A percentile compares a stretch with the other conserved stretches of the same genome.
Evolutionary conservation across 345 rosid species (phyloP).

Genomic region (Populus davidiana): DNA sequence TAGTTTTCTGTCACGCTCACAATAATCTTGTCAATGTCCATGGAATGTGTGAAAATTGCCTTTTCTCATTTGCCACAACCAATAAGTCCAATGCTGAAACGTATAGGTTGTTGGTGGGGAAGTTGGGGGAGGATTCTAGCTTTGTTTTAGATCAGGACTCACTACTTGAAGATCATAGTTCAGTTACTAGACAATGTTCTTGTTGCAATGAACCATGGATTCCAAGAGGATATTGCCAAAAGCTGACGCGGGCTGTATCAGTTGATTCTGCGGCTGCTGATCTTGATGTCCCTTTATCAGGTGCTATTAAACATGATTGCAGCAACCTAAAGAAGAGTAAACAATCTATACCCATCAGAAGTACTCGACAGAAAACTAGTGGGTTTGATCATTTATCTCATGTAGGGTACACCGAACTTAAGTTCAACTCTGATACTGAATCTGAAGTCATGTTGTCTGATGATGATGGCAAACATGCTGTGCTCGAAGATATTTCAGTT

Average conservation of each 20-base stretch:
- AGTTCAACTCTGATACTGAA: constrained; percentile 59
- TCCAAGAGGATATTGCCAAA: constrained; percentile 35
- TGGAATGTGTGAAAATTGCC: constrained; percentile 73
- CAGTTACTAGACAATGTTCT: constrained; percentile 39
- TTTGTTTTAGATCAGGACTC: constrained; percentile 34
- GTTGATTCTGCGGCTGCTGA: constrained; percentile 28
- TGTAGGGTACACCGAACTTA: constrained; percentile 66
- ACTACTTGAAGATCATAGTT: constrained; percentile 20
- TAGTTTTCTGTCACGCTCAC: constrained; percentile 79
- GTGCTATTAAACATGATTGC: constrained; percentile 18
- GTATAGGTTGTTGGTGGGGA: constrained; percentile 75
- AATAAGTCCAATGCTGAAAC: constrained; percentile 80
- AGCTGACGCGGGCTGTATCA: constrained; percentile 29
- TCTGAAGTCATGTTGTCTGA: constrained; percentile 45
- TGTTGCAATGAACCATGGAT: constrained; percentile 65
- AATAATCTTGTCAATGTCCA: constrained; percentile 73
- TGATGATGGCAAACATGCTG: constrained; percentile 24
- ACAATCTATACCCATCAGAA: constrained; percentile 16
- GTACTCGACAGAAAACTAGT: constrained; percentile 28
- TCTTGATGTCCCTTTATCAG: constrained; percentile 30
- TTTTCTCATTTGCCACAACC: constrained; percentile 69
- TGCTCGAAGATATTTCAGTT: constrained; percentile 27
- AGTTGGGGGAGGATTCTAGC: constrained; percentile 55
- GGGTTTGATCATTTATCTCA: constrained; percentile 46
- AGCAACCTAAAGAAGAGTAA: constrained; percentile 21